Evolutionary conservation across 768 basidiomycete genomes (phyloP).

Genomic region (Kwoniella sp.): DNA sequence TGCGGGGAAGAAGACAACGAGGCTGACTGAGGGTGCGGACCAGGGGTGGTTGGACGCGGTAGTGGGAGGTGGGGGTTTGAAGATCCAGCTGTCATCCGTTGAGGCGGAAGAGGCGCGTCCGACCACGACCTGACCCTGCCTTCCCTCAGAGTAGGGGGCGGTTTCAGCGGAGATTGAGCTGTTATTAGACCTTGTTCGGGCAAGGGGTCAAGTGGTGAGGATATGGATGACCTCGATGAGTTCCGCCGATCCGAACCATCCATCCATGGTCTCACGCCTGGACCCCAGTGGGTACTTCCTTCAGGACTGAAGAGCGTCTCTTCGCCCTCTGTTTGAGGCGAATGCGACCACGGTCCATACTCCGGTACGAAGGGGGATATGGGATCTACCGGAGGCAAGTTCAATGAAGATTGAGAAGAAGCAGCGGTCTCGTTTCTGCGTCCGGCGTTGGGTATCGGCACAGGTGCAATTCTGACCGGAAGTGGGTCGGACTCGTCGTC

Average conservation of each 20-base stretch:
- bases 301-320: conserved; percentile 41
- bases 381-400: conserved; percentile 27
- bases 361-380: conserved; percentile 22
- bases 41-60: conserved; percentile 10
- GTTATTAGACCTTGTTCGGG: conserved; percentile 30
- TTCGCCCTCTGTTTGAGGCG: conserved; percentile 32
- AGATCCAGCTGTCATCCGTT: conserved; percentile 4
- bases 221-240: conserved; percentile 31
- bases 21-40: neutral
- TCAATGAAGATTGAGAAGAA: conserved; percentile 39
- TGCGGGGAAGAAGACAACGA: conserved; percentile 21
- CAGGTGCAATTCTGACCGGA: conserved; percentile 8
- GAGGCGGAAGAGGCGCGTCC: conserved; percentile 39
- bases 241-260: conserved; percentile 26
- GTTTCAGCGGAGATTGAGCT: neutral
- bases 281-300: conserved; percentile 33
- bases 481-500: conserved; percentile 9
- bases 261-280: conserved; percentile 45
- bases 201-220: conserved; percentile 27
- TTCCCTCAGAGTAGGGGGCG: conserved; percentile 11
- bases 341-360: conserved; percentile 24
- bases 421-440: conserved; percentile 7
- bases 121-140: conserved; percentile 42
- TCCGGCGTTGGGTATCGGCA: conserved; percentile 15
- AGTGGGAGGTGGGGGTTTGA: conserved; percentile 12